Conservation (phyloP, 2,329 filamentous ascomycete species). For the Claviceps sp. region DNA sequence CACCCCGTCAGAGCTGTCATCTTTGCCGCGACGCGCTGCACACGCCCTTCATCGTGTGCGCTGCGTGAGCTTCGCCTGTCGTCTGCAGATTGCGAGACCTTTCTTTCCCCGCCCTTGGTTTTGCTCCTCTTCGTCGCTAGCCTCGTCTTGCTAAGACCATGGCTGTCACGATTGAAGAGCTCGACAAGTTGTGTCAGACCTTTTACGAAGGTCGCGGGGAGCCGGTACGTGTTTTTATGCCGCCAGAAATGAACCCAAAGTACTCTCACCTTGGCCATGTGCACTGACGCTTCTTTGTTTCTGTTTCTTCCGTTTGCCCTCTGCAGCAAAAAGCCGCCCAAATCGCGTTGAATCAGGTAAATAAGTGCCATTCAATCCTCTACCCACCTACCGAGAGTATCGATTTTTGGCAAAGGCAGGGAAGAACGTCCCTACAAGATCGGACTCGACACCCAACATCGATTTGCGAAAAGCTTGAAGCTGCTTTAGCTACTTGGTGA, state of each 20-base stretch:
- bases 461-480: neutral
- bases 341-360: slow-evolving; percentile 81
- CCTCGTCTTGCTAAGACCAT: slow-evolving; percentile 29
- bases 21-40: slow-evolving; percentile 12
- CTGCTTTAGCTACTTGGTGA: neutral
- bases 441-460: neutral
- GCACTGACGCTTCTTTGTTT: slow-evolving; percentile 25
- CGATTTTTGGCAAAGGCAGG: neutral
- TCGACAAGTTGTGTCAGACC: slow-evolving; percentile 89
- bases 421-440: neutral
- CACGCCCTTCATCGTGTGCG: slow-evolving; percentile 12
- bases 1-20: neutral
- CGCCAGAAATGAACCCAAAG: neutral
- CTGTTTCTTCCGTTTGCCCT: slow-evolving; percentile 17
- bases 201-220: slow-evolving; percentile 97
- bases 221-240: slow-evolving; percentile 46
- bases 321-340: slow-evolving; percentile 90
- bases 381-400: neutral
- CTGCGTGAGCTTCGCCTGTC: slow-evolving; percentile 12
- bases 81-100: slow-evolving; percentile 9
- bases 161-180: slow-evolving; percentile 73
- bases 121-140: slow-evolving; percentile 17
- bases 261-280: neutral
- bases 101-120: slow-evolving; percentile 15
- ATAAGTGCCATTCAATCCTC: neutral